These are phyloP conservation scores for Pythium utonaiense DNA, from an alignment of 352 stramenopile species.

Conservation along the genomic window DNA sequence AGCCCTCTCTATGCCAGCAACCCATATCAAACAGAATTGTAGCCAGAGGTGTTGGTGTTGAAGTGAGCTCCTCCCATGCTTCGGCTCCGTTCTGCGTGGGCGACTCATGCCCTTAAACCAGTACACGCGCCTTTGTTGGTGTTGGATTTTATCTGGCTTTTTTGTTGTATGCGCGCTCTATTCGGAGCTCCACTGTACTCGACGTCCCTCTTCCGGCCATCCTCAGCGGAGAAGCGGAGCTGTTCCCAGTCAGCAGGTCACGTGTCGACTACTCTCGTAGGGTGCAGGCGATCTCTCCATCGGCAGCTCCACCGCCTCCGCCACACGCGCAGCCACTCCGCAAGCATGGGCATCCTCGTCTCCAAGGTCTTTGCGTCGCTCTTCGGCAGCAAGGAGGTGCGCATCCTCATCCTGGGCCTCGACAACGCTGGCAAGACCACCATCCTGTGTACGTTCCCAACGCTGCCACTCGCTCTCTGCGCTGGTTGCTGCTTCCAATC, in stretches of 20 bases:
- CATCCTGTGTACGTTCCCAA: conserved; percentile 97
- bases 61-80: background rate
- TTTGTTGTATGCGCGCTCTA: conserved; percentile 2
- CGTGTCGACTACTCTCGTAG: conserved; percentile 15
- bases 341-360: conserved; percentile 96
- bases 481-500: no score
- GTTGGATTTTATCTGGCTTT: conserved; percentile 18
- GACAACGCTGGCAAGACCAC: conserved; percentile 99
- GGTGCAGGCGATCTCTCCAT: background rate
- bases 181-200: background rate
- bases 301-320: background rate
- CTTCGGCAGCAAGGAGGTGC: conserved; percentile 99
- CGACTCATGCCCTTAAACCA: no score
- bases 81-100: background rate
- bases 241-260: conserved; percentile 2
- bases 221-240: background rate
- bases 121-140: background rate
- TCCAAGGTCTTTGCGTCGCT: conserved; percentile 96
- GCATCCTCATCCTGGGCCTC: conserved; percentile 99
- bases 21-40: no score
- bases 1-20: no score
- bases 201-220: background rate
- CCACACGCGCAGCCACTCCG: background rate
- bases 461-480: no score
- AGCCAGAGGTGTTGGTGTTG: background rate